Evolutionary conservation across 495 filamentous ascomycete species (phyloP), one percentile per base, ranked within the genome.

Genomic region (Penicillium malachiteum): DNA sequence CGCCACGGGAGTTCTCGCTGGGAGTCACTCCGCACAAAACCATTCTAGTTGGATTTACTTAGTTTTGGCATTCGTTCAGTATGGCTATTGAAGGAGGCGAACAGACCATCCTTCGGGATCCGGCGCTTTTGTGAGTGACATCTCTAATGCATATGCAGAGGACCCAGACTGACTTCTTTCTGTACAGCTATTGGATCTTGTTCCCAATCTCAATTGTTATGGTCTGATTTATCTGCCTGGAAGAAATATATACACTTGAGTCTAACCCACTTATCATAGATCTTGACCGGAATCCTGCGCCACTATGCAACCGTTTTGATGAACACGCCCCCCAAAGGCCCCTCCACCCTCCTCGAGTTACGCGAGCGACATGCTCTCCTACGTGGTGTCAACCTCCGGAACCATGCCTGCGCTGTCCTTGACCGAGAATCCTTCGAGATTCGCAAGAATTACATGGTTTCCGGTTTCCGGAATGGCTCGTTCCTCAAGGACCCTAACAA

Each of bases 81-180:
- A 98, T 98, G 95, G 88, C 90, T 41, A 69, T 74, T 57, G 88
- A 92, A 78, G 81, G 89, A 59, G 81, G 88, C 56, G 84, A 88
- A 59, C 94, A 98, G 78, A 92, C 91, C 75, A 97, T 98, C 86
- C 89, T 94, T 78, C 77, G 94, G 82, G 94, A 98, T 92, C 95
- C 94, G 62, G 93, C 96, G 71, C 82, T 98, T 57, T 96, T 97
- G 94, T 97, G 74, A 69, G 82, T 64, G 48, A 32, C 50, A 40
- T 41, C 41, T 17, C 43, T 44, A 50, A 33, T 42, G 43, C 12
- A 53, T 31, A 32, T n/a, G 39, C 35, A 56, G 42, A 35, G n/a
- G 34, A 16, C 48, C 37, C 34, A 13, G 35, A 48, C 65, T 68
- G 18, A 68, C 52, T 43, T 30, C 26, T 55, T 54, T 14, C 59